phyloP scores from a whole-genome alignment of 371 early-diverging fungal species.

The Apophysomyces elegans region DNA sequence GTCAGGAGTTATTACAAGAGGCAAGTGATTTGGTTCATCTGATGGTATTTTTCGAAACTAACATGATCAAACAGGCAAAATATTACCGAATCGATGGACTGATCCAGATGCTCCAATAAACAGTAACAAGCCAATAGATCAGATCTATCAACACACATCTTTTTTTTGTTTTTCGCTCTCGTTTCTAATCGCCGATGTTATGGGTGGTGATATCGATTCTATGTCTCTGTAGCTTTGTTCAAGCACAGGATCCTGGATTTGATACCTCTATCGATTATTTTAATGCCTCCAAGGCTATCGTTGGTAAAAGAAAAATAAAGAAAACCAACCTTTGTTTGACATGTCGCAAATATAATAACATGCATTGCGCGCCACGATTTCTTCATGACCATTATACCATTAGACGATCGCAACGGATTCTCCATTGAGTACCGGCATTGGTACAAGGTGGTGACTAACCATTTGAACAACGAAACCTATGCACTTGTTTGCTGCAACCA shows the following conservation, averaged over 20 bases:
- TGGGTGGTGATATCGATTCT: neutral
- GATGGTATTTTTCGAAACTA: neutral
- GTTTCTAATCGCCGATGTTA: neutral
- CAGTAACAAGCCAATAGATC: too few species aligned
- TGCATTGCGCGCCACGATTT: neutral
- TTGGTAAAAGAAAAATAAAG: conserved; percentile 6
- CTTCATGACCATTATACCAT: neutral
- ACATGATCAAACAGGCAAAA: conserved; percentile 29
- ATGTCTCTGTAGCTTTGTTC: neutral
- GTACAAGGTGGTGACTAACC: conserved; percentile 32
- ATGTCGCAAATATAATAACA: too few species aligned
- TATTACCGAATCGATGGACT: conserved; percentile 47
- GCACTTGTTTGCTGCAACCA: conserved; percentile 34
- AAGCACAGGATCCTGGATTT: conserved; percentile 19
- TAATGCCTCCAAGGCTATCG: conserved; percentile 17
- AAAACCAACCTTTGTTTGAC: too few species aligned
- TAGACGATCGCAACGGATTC: conserved; percentile 24
- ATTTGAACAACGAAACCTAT: conserved; percentile 24
- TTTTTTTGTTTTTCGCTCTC: conserved; percentile 10
- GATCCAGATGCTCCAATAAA: conserved; percentile 22
- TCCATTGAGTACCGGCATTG: conserved; percentile 30
- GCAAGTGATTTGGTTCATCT: conserved; percentile 15
- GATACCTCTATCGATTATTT: conserved; percentile 20
- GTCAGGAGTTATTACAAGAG: conserved; percentile 49
- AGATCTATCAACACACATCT: neutral